Evolutionary conservation across 306 rosid genomes (phyloP), one percentile per base, ranked within the genome.

Genomic region (Inga laurina): DNA sequence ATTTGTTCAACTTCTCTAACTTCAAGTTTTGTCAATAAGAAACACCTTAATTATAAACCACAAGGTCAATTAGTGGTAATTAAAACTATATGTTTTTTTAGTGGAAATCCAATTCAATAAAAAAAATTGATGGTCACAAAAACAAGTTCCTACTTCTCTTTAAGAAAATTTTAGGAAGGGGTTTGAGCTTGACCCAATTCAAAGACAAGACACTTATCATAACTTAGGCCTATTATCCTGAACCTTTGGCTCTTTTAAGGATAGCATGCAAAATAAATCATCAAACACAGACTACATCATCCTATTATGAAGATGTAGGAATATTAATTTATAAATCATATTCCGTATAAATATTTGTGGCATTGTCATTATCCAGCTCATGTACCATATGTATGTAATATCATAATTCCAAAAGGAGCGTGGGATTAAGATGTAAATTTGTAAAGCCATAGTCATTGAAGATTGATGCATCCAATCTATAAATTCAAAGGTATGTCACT

Each of bases 151-250:
- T 37, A 3, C 6, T 4, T 37, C 35, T 37, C 4, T 3, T 37
- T 37, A 37, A 37, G 39, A 37, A 4, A 37, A 37, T 37, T 37
- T 37, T 37, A 37, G 39, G 0, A 37, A 3, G 6, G 39, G 4
- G 39, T 37, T 37, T 37, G 4, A 37, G 39, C 39, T 37, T 7
- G 0, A 37, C 1, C 6, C 0, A 37, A 37, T 4, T 37, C 0
- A 37, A 37, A 0, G 39, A 0, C 6, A 4, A 7, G 6, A 0
- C 6, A 37, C 0, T 1, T 37, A 4, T 27, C 0, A 6, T 7
- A 37, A 37, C 1, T 37, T 4, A 37, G 0, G 39, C 39, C 6
- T 37, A 37, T 37, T 7, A 37, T 37, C 6, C 0, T 37, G 39
- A 37, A 1, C 6, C 39, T 4, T 37, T 0, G 37, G 2, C 37